Base-by-base conservation (phyloP, 208 protist species). In the Blechomonas ayalai region DNA sequence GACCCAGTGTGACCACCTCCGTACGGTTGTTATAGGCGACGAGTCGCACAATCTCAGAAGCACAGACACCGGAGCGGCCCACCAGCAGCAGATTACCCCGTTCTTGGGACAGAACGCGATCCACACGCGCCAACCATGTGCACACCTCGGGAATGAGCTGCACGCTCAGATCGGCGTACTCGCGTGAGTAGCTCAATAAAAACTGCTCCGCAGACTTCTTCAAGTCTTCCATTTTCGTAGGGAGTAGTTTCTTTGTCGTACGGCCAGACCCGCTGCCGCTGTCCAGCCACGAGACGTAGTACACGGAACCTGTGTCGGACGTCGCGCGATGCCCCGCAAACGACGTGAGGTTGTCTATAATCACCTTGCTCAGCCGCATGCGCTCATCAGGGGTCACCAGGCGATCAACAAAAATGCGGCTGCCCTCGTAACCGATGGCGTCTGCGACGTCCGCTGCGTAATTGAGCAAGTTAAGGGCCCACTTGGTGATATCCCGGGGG, bases 91-190 rank as follows among this genome's bases (percentile, higher is more conserved):
- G 52, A 52, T 95, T 96, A 15, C 95, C 92, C 22, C 92, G 85
- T 44, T 92, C 74, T 54, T 86, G 68, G 23, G 93, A 97, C 23
- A 99, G 69, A 1, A 98, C 94, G 47, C 95, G 82, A 67, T 99
- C 97, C n/a, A 98, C 70, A 3, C 80, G 82, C 2, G 96, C 78
- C 8, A 98, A 60, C 75, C 89, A 92, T 15, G 85, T 75, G 27
- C 97, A 85, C 37, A 97, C 90, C 71, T 98, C 92, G 2, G 83
- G 84, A 41, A 98, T 97, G 19, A 98, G 70, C 42, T 97, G 72
- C 13, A 99, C 55, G 62, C 96, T 71, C 16, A 99, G 75, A 15
- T 77, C 62, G 1, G 73, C 82, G 66, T 92, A 89, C 74, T 98
- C 95, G 43, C 96, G 84, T 18, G 95, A 94, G 70, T 97, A 98